Evolutionary conservation across 1,284 basidiomycete genomes (phyloP).

Genomic region (Trichosporon sp.): DNA sequence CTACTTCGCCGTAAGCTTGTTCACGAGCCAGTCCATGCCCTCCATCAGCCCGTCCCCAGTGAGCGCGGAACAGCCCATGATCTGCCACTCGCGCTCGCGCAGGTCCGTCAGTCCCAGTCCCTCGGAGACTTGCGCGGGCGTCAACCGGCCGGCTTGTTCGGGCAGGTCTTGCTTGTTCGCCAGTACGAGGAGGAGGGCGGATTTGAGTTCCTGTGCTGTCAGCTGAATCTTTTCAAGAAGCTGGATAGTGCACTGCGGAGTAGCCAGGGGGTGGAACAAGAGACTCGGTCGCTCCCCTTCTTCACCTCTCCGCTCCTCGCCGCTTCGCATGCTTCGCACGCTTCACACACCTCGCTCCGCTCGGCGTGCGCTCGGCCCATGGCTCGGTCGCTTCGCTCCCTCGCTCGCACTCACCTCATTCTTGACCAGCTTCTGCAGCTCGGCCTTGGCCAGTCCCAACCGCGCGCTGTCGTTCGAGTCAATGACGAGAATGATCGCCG

Average conservation of each 20-base stretch:
- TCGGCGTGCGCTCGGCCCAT: constrained; percentile 7
- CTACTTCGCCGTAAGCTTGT: constrained; percentile 39
- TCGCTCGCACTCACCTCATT: constrained; percentile 47
- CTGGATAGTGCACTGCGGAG: no score
- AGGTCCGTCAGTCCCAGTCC: constrained; percentile 59
- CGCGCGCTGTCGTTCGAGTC: constrained; percentile 60
- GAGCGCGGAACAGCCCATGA: constrained; percentile 60
- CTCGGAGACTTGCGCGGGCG: constrained; percentile 59
- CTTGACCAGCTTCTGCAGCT: constrained; percentile 56
- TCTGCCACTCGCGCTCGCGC: constrained; percentile 60
- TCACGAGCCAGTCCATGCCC: constrained; percentile 56
- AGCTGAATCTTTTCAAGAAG: neutral
- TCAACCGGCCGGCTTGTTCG: constrained; percentile 49
- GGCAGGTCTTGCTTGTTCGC: constrained; percentile 62
- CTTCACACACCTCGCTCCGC: no score
- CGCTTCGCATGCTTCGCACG: no score
- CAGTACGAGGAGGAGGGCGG: constrained; percentile 58
- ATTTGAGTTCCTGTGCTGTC: constrained; percentile 47
- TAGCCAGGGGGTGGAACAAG: no score
- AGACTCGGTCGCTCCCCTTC: no score
- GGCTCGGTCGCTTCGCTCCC: no score
- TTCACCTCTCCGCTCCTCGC: no score
- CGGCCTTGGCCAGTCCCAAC: constrained; percentile 57
- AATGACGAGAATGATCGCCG: constrained; percentile 60
- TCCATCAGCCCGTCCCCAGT: constrained; percentile 55